Base-by-base conservation (phyloP, 768 basidiomycete species). In the Lentinula lateritia region DNA sequence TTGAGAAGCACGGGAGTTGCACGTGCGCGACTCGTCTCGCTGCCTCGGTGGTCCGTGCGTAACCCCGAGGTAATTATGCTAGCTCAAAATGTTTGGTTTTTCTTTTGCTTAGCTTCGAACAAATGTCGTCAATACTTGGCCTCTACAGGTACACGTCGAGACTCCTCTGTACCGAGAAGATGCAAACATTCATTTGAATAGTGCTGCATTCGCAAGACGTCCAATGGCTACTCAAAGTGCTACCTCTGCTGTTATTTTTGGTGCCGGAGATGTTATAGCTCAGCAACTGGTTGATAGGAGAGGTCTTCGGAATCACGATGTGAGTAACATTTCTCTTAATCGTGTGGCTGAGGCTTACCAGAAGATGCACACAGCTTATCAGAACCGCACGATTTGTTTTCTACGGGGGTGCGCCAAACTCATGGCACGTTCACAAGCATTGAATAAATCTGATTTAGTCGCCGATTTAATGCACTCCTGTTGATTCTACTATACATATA, bases 211-310 rank as follows among this genome's bases (percentile, higher is more conserved):
- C 28, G 70, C 76, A 50, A 75, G 76, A 41, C 73, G 75, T 15
- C 80, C 81, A 0, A 68, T 80, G 66, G 34, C 36, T 23, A 43
- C 41, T 32, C 54, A 56, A 36, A 39, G 38, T 23, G 13, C 38
- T 1, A 39, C 76, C 10, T 79, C 80, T 0, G 75, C 74, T 6
- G 61, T 79, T 61, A 69, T 84, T 9, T 84, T 84, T 58, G 79
- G 81, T 58, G 69, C 72, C n/a, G 83, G 82, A 34, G 85, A 85
- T 67, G 61, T 86, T 9, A 76, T 89, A 35, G 88, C 87, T 5
- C 87, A 88, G 70, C 87, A 89, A 70, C 74, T 72, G 3, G 78
- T 89, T 48, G 88, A 89, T 64, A 77, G 74, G 66, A 77, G 74
- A 65, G 84, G 85, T 4, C 28, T 52, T 18, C 72, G 61, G 60